Evolutionary conservation across 805 yeast species (phyloP), one percentile per base, ranked within the genome.

Genomic region (Grigorovia transvaalensis): DNA sequence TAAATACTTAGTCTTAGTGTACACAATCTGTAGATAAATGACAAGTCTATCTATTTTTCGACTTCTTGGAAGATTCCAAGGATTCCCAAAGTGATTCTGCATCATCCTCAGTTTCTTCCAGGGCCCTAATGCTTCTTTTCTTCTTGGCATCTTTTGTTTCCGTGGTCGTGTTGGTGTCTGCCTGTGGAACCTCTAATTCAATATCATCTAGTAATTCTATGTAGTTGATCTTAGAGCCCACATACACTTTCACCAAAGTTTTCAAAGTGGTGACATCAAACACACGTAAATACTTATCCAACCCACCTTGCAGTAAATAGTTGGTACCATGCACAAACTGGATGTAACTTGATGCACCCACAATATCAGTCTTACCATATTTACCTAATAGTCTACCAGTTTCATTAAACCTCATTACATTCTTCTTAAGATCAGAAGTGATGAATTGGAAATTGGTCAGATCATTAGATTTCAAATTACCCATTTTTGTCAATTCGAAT

Each of bases 211-310:
- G 30, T 46, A 66, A 40, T 6, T 45, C 45, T 0, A 66, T 43
- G 23, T 30, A 50, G 49, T 59, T 59, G 19, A 88, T 74, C 63
- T 86, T 88, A 5, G 88, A 78, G 1, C 95, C 95, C 29, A 84
- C 61, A 59, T 78, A 91, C 5, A 87, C 85, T 62, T 88, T 88
- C 8, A 81, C 88, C 13, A 69, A 49, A 48, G 80, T 71, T 45
- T 78, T 77, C 49, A 95, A 74, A 1, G 81, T 68, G 1, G 69
- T 70, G 4, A 81, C 63, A 54, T 88, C 84, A 67, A 78, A 91
- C 3, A 86, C 87, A 53, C 96, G 77, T 29, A 88, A 74, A 60
- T 88, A 91, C 60, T 96, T 76, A 63, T 93, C 99, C 20, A 90
- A 75, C 0, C 96, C 95, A 45, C 95, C 97, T 18, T 87, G 74